These are phyloP conservation scores for Elymus sibiricus DNA, from an alignment of 176 grass and related monocot species.

Conservation along the genomic window DNA sequence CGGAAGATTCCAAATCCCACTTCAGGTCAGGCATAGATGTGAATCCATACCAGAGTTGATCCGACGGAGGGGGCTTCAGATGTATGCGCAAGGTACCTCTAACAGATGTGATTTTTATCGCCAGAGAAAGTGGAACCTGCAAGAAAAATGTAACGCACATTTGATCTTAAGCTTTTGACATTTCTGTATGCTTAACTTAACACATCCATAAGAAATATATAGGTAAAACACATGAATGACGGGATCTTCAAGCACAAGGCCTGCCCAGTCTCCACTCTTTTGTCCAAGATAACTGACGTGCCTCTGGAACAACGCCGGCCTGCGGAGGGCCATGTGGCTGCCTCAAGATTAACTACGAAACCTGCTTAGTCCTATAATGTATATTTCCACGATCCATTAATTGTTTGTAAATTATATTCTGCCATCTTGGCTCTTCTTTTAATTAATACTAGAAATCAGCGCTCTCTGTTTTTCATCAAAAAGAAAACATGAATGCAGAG, in stretches of 20 bases:
- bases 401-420: too few species aligned
- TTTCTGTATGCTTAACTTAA: not conserved
- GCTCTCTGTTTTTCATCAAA: too few species aligned
- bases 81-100: constrained; percentile 72
- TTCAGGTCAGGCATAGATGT: constrained; percentile 81
- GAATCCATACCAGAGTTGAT: constrained; percentile 97
- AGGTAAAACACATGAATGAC: not conserved
- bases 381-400: too few species aligned
- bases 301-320: too few species aligned
- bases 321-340: too few species aligned
- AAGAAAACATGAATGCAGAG: not conserved
- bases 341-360: too few species aligned
- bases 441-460: too few species aligned
- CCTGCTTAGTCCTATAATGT: too few species aligned
- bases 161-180: not conserved
- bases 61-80: constrained; percentile 83
- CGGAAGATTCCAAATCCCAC: constrained; percentile 81
- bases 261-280: too few species aligned
- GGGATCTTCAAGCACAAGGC: too few species aligned
- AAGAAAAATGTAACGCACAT: constrained; percentile 8
- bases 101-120: constrained; percentile 61
- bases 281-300: too few species aligned
- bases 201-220: not conserved
- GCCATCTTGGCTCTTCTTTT: too few species aligned
- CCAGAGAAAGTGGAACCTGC: constrained; percentile 88